Conservation (phyloP, 306 rosid genomes). For the Abrus pulchellus region DNA sequence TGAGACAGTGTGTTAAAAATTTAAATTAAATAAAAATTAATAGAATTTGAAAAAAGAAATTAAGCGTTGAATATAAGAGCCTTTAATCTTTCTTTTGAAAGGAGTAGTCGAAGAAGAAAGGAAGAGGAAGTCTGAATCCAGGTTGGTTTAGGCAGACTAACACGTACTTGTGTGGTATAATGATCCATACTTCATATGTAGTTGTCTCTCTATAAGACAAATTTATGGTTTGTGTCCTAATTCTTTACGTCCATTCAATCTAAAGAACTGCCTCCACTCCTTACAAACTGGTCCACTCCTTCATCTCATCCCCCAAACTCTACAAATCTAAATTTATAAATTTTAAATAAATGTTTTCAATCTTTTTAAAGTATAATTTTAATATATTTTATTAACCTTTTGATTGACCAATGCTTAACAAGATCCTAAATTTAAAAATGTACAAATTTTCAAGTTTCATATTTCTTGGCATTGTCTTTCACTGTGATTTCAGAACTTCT, state of each 20-base stretch:
- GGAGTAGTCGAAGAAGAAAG: background rate
- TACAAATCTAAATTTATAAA: background rate
- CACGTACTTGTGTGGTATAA: constrained; percentile 37
- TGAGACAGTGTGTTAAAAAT: too few species aligned
- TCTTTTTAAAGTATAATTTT: too few species aligned
- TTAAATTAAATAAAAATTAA: too few species aligned
- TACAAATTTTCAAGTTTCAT: background rate
- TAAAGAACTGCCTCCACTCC: background rate
- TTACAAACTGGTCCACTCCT: constrained; percentile 42
- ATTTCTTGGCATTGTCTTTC: background rate
- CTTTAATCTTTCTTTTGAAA: too few species aligned
- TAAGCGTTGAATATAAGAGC: too few species aligned
- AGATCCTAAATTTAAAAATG: too few species aligned
- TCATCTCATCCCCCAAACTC: constrained; percentile 1
- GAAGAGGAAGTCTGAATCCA: constrained; percentile 21
- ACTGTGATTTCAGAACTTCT: background rate
- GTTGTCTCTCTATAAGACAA: constrained; percentile 39
- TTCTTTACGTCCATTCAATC: constrained; percentile 24
- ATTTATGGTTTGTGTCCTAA: constrained; percentile 36
- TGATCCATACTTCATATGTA: constrained; percentile 37
- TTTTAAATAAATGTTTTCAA: background rate
- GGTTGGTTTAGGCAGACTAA: constrained; percentile 36
- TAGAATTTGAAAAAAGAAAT: too few species aligned
- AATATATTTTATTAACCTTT: too few species aligned
- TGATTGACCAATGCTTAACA: too few species aligned